Conservation (phyloP, 1,284 basidiomycete species). For the Rugosomyces carneus region DNA sequence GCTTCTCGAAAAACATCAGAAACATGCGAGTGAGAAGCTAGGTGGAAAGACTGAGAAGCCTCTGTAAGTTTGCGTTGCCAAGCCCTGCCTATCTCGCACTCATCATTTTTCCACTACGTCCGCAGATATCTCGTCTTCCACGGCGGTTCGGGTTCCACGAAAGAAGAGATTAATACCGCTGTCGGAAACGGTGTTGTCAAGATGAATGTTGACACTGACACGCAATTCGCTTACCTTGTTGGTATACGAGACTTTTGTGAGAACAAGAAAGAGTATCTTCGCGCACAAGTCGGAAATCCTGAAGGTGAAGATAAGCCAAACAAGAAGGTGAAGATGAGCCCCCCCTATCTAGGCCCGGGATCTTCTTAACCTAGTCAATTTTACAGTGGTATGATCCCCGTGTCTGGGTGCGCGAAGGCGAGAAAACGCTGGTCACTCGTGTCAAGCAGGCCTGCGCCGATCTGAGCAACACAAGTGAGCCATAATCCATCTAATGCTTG, state of each 20-base stretch:
- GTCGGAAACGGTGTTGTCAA: constrained; percentile 93
- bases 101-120: not conserved
- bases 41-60: constrained; percentile 69
- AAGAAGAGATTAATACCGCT: constrained; percentile 93
- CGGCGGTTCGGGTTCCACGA: constrained; percentile 96
- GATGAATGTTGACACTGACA: constrained; percentile 96
- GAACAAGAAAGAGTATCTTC: constrained; percentile 82
- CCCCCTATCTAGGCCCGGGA: not conserved
- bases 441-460: constrained; percentile 92
- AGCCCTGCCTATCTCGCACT: not conserved
- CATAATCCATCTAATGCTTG: not conserved
- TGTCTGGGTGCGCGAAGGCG: constrained; percentile 97
- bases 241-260: constrained; percentile 89
- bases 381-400: constrained; percentile 84
- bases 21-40: constrained; percentile 68
- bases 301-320: constrained; percentile 93
- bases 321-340: constrained; percentile 86
- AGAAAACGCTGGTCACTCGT: constrained; percentile 87
- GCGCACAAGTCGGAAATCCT: constrained; percentile 89
- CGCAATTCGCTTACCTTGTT: constrained; percentile 86
- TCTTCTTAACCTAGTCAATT: constrained; percentile 4
- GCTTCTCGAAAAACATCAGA: constrained; percentile 90
- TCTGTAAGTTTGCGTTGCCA: constrained; percentile 50
- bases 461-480: constrained; percentile 68
- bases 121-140: constrained; percentile 97